Base-by-base conservation (phyloP, 164 flowering plant genomes). In the Santalum album region DNA sequence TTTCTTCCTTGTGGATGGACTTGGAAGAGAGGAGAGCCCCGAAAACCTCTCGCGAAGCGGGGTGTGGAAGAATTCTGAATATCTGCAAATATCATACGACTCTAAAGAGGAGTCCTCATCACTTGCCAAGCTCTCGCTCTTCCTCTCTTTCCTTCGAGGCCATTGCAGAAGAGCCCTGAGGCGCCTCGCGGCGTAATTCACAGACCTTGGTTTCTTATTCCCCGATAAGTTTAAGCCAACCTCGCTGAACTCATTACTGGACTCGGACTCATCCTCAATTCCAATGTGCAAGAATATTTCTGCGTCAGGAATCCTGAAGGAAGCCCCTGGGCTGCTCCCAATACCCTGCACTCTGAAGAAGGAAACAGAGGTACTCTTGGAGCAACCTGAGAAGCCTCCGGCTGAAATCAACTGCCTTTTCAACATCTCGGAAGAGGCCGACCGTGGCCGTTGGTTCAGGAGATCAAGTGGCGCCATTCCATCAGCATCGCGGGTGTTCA, bases 301-400 rank as follows among this genome's bases (percentile, higher is more conserved):
- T 3, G 84, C 73, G 69, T 91, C 98, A n/a, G 92, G 75, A 21
- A 91, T 69, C 58, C 82, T 63, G 54, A 91, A 91, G 25, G 80
- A 88, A 65, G 90, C 83, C 39, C 98, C 96, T 1, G 98, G 98
- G 56, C 96, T 88, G 45, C 67, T 66, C 49, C 79, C 76, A 55
- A 78, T 68, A 5, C 82, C 80, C 32, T 78, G 87, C 72, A 61
- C 73, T 62, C 69, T 84, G 32, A 79, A 54, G 16, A 75, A 79
- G 10, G 82, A 79, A 65, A 56, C 80, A 16, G 76, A 64, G 29
- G 76, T 76, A 25, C 56, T 77, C 65, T 81, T 75, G 2, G 76
- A 65, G 52, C 63, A 51, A 40, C 71, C 67, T 25, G 78, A 75
- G 34, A 80, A 77, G 6, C 96, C 95, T 1, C 98, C 96, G 20